phyloP scores from a whole-genome alignment of 768 basidiomycete species.

The Xerocomellus chrysenteron region DNA sequence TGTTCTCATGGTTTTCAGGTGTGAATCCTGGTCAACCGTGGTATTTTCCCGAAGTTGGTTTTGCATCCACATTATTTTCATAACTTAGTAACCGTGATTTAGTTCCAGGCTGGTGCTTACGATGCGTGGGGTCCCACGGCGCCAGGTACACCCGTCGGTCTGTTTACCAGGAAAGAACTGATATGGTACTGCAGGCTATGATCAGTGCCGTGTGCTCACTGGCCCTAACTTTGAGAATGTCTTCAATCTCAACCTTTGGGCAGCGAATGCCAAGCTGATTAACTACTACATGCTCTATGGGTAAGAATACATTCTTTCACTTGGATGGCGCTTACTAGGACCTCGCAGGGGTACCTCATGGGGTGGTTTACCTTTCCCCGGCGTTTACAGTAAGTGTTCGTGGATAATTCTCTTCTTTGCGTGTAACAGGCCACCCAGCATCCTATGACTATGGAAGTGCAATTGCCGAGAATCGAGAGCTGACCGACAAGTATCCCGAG shows the following conservation, averaged over 20 bases:
- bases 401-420: neutral
- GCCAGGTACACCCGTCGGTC: constrained; percentile 44
- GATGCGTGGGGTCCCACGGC: constrained; percentile 80
- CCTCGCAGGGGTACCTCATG: constrained; percentile 73
- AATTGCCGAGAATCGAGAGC: constrained; percentile 63
- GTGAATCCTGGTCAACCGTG: constrained; percentile 52
- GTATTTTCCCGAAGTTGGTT: constrained; percentile 67
- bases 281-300: constrained; percentile 87
- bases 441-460: constrained; percentile 84
- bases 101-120: constrained; percentile 75
- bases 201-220: constrained; percentile 61
- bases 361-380: constrained; percentile 78
- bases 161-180: neutral
- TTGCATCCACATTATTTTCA: neutral
- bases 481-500: constrained; percentile 71
- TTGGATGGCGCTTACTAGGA: neutral
- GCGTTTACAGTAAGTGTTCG: constrained; percentile 53
- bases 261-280: constrained; percentile 77
- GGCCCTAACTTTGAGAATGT: constrained; percentile 76
- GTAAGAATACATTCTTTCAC: constrained; percentile 34
- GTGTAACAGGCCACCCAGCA: constrained; percentile 20
- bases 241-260: constrained; percentile 77
- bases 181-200: constrained; percentile 48
- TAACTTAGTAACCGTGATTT: constrained; percentile 20
- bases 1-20: constrained; percentile 37